These are phyloP conservation scores for Aaosphaeria pasadenensis DNA, from an alignment of 2,329 filamentous ascomycete species.

Conservation along the genomic window DNA sequence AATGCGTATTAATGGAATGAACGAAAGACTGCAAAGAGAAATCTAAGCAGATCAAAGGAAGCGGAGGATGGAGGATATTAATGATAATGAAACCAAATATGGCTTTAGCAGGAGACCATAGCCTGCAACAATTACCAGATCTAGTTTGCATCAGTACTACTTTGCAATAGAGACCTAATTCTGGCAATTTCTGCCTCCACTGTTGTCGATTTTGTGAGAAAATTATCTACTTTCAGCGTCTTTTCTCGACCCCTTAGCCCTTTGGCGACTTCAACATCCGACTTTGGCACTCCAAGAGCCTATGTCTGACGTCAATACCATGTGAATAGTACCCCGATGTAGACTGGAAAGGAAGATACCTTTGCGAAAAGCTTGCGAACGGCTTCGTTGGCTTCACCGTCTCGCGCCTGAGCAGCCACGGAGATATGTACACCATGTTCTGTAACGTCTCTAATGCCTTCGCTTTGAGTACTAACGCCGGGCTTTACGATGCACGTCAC, in stretches of 20 bases:
- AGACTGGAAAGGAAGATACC: constrained; percentile 32
- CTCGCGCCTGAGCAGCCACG: constrained; percentile 62
- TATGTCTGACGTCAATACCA: constrained; percentile 20
- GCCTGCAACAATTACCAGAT: neutral
- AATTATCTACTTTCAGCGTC: constrained; percentile 35
- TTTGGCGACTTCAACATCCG: constrained; percentile 59
- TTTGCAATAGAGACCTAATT: constrained; percentile 22
- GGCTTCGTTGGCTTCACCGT: constrained; percentile 68
- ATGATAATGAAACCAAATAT: neutral
- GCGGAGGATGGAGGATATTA: neutral
- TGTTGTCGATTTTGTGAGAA: constrained; percentile 6
- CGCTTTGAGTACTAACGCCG: constrained; percentile 58
- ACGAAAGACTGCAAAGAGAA: neutral
- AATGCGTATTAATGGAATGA: no score
- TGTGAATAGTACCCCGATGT: neutral
- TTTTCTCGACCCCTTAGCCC: constrained; percentile 66
- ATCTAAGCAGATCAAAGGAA: neutral
- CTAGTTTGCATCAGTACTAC: constrained; percentile 3
- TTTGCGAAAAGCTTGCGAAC: constrained; percentile 62
- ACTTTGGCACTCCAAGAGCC: constrained; percentile 61
- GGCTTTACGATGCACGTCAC: constrained; percentile 53
- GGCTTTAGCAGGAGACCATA: neutral
- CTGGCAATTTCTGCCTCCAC: constrained; percentile 22
- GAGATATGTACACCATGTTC: constrained; percentile 61
- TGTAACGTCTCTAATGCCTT: constrained; percentile 58